Evolutionary conservation across 2,329 filamentous ascomycete genomes (phyloP), one percentile per base, ranked within the genome.

Genomic region (Alternaria brassicicola): DNA sequence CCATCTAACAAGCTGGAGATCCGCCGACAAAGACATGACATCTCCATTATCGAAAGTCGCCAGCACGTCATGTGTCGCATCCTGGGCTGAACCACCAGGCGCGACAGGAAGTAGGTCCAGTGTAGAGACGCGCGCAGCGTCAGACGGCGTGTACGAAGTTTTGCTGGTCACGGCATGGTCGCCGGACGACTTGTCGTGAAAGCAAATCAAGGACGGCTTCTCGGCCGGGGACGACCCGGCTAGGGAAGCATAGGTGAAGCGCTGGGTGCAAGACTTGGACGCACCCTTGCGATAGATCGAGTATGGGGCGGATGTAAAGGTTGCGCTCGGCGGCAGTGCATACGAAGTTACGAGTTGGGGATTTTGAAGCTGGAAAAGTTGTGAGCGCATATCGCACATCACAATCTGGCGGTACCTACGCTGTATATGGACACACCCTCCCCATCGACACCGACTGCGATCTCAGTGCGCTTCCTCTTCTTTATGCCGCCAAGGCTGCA

Each of bases 351-450:
- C 79, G 8, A 86, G 79, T 65, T 83, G 85, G 8, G 86, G 85
- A 50, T 83, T 85, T 80, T 87, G 84, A 21, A 88, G 77, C 86
- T 88, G 57, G 28, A 28, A 25, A 47, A 25, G 26, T 33, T 31
- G 52, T 65, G 72, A 68, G 59, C 52, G 23, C 38, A 35, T 19
- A 25, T 23, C 13, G 17, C 15, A 7, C 75, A 46, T 19, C 9
- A 26, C 26, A 28, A 21, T 13, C 9, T 7, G 36, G 42, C 1
- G n/a, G 41, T 17, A 54, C 73, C 36, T 78, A 88, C 86, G 75
- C 86, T 86, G 76, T 88, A 88, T 33, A 89, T 83, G 62, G 84
- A 87, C 48, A 89, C 77, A 28, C 84, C 83, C 70, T 88, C 85
- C 36, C 86, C 85, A 70, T 88, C 85, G 13, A 88, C 78, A 1